Evolutionary conservation across 129 eudicot genomes (phyloP), one percentile per base, ranked within the genome.

Genomic region (Artemisia tridentata): DNA sequence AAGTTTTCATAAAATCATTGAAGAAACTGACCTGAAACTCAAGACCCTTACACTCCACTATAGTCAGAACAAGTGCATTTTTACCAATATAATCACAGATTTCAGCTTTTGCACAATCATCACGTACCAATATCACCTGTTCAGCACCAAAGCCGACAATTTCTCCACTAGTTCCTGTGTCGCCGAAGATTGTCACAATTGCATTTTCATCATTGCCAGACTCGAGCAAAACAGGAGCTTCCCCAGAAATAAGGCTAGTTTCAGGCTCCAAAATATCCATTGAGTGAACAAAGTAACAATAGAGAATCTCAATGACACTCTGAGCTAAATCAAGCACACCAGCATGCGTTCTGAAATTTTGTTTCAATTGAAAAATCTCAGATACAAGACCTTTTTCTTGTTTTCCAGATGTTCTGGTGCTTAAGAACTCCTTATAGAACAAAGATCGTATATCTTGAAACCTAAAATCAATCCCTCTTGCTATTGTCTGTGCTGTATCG

Each of bases 401-500:
- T 50, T 50, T 11, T 50, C 45, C 45, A 38, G 11, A 38, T 38
- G 45, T 50, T 50, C 55, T 50, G 17, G 7, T n/a, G 15, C 55
- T 13, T 50, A 50, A n/a, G 55, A 50, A 50, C 17, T 50, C 55
- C 5, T 50, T 50, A n/a, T 50, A 50, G 7, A 50, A 50, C 0
- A 50, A n/a, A n/a, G 55, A 50, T 0, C 55, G 15, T 3, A 50
- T 50, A n/a, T 50, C 55, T n/a, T 50, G n/a, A 50, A 50, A 50
- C 55, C 55, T 50, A 50, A 50, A 50, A 50, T 50, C 17, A 50
- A 50, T n/a, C 17, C 55, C 55, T 50, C 55, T 50, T n/a, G n/a
- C 55, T 13, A 50, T 50, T 13, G 55, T 50, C 7, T 50, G 55
- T 0, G 55, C 55, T 3, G 55, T 50, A 2, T 50, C 55, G 17